phyloP scores from a whole-genome alignment of 305 asterid species.

The Coffea humblotiana region DNA sequence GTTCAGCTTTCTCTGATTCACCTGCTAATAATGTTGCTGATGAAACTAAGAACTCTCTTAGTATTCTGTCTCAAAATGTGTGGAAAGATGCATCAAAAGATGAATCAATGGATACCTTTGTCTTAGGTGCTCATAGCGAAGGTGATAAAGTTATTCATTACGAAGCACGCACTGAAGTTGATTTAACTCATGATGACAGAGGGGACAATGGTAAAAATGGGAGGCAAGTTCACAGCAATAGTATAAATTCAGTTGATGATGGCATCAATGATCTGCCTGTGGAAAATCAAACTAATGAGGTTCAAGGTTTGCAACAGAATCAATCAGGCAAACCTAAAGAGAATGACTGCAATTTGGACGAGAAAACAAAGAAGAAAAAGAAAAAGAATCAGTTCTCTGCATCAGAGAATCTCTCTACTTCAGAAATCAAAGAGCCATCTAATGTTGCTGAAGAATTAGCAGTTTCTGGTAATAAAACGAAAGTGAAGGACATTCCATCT shows the following conservation, averaged over 20 bases:
- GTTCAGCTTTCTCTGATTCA: constrained; percentile 19
- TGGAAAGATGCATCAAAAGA: constrained; percentile 23
- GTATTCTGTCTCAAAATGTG: constrained; percentile 16
- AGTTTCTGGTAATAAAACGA: constrained; percentile 23
- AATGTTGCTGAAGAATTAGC: constrained; percentile 32
- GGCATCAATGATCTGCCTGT: constrained; percentile 23
- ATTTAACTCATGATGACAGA: constrained; percentile 7
- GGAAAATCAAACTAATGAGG: constrained; percentile 31
- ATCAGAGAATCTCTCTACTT: constrained; percentile 33
- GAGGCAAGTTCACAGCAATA: not conserved
- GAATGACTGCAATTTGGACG: constrained; percentile 22
- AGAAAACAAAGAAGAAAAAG: constrained; percentile 36
- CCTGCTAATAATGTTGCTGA: constrained; percentile 21
- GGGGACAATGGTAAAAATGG: constrained; percentile 19
- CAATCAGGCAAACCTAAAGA: constrained; percentile 16
- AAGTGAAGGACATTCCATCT: constrained; percentile 10
- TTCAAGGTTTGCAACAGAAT: constrained; percentile 24
- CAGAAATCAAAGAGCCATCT: constrained; percentile 33
- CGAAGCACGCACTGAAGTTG: constrained; percentile 26
- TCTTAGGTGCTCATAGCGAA: constrained; percentile 21
- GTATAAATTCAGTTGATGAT: not conserved
- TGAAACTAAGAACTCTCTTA: constrained; percentile 31
- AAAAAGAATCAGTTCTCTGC: constrained; percentile 35
- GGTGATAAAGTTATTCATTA: constrained; percentile 18
- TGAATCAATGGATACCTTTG: constrained; percentile 28